phyloP scores from a whole-genome alignment of 2,329 filamentous ascomycete genomes.

The Fusarium udum region DNA sequence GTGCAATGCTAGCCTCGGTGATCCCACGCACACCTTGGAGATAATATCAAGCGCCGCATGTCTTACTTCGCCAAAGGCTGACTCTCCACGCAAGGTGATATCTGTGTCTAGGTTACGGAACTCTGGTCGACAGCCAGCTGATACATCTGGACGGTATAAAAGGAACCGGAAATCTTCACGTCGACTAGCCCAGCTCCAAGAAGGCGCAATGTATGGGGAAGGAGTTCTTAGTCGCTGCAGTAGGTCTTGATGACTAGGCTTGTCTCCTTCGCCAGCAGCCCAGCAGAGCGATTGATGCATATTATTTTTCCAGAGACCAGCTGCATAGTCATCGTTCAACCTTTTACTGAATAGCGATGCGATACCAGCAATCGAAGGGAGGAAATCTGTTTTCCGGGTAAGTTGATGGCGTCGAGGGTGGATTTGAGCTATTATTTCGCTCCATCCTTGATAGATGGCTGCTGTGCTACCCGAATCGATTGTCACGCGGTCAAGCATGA shows the following conservation, averaged over 20 bases:
- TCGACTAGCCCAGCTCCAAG: neutral
- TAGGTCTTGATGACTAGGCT: neutral
- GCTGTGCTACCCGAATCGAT: neutral
- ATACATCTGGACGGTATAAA: fast-evolving
- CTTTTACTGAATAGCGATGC: neutral
- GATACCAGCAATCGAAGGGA: neutral
- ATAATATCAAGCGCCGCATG: neutral
- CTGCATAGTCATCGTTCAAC: neutral
- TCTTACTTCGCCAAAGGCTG: neutral
- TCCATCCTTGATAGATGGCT: neutral
- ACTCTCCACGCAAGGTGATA: neutral
- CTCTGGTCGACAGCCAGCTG: neutral
- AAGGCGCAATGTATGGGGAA: neutral
- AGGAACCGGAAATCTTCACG: fast-evolving
- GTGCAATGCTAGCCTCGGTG: neutral
- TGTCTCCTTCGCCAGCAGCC: fast-evolving
- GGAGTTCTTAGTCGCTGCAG: fast-evolving
- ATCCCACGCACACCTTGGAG: neutral
- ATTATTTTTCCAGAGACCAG: neutral
- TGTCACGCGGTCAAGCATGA: neutral
- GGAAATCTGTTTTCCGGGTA: neutral
- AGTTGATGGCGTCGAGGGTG: fast-evolving
- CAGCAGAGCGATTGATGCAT: neutral
- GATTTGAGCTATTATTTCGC: fast-evolving
- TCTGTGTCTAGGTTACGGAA: fast-evolving